Evolutionary conservation across 768 basidiomycete genomes (phyloP), one percentile per base, ranked within the genome.

Genomic region (Amanita fuliginea): DNA sequence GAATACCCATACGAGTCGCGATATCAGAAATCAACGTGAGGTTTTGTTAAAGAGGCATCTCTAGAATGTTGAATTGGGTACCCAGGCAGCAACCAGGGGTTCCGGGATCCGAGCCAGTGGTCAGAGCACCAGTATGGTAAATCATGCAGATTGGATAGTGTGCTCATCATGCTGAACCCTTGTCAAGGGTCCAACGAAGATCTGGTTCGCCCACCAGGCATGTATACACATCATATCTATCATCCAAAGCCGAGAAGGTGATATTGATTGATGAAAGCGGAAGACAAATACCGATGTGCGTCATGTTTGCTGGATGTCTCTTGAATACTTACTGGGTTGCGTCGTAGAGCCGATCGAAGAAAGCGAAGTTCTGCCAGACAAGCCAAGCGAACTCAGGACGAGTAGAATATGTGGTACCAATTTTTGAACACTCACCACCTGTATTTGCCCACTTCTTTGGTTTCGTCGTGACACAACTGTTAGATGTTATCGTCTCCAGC

Each of bases 221-320:
- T 21, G 30, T 52, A 42, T 42, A 47, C 46, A 47, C 51, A 21
- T 46, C 43, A 18, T 46, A 46, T 34, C 13, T 39, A 19, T 51
- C 53, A 11, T 44, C 53, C 18, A 50, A 53, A 24, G 33, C 49
- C 40, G 49, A 48, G 10, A 55, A 53, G 33, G 51, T 57, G 4
- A 55, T 57, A 24, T 42, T 57, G 44, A 55, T 57, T 22, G 54
- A 57, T 19, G 51, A 57, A 32, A 51, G 43, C 11, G 56, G 56
- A 32, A 53, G 52, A 28, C 56, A 57, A 51, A 52, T 55, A 36
- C 56, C 56, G 4, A 33, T 54, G 56, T 57, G 26, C 46, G 28
- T 5, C 14, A 22, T 18, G 11, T 19, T 36, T 16, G n/a, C 9
- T 40, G 11, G n/a, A 22, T 18, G 32, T 10, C 40, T 4, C 6